These are phyloP conservation scores for Leccinum boreale DNA, from an alignment of 768 basidiomycete genomes.

Conservation along the genomic window DNA sequence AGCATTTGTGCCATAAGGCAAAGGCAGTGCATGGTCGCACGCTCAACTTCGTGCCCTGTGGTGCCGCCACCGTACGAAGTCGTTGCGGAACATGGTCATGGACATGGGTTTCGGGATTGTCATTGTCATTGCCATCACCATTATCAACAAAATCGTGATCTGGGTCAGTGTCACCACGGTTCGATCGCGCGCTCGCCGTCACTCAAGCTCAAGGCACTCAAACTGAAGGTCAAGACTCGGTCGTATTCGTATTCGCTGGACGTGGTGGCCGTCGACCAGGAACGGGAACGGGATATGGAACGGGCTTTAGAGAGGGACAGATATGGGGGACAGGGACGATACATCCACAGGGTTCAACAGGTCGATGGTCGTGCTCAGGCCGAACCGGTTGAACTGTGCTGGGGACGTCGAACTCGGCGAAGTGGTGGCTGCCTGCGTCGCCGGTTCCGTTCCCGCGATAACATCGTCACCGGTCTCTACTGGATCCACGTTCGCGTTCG, in stretches of 20 bases:
- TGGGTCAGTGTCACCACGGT: neutral
- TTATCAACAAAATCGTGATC: neutral
- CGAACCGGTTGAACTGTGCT: slow-evolving; percentile 24
- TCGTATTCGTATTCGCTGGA: neutral
- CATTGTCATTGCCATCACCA: neutral
- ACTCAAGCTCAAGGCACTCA: neutral
- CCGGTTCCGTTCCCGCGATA: too few relatives aligned
- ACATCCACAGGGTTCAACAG: neutral
- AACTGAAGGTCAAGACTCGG: too few relatives aligned
- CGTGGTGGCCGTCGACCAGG: neutral
- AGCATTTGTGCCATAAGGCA: too few relatives aligned
- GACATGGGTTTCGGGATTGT: neutral
- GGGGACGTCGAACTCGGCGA: slow-evolving; percentile 23
- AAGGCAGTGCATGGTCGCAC: too few relatives aligned
- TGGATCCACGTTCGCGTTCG: neutral
- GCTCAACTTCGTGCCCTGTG: too few relatives aligned
- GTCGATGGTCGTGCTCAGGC: slow-evolving; percentile 13
- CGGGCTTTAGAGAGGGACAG: too few relatives aligned
- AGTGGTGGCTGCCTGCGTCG: slow-evolving; percentile 24
- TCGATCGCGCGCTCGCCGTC: neutral
- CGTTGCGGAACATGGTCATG: too few relatives aligned
- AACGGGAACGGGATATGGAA: neutral
- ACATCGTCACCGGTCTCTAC: neutral
- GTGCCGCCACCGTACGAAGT: neutral
- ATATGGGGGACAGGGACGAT: neutral